Conservation (phyloP, 2,329 filamentous ascomycete species). For the Colletotrichum caudatum region DNA sequence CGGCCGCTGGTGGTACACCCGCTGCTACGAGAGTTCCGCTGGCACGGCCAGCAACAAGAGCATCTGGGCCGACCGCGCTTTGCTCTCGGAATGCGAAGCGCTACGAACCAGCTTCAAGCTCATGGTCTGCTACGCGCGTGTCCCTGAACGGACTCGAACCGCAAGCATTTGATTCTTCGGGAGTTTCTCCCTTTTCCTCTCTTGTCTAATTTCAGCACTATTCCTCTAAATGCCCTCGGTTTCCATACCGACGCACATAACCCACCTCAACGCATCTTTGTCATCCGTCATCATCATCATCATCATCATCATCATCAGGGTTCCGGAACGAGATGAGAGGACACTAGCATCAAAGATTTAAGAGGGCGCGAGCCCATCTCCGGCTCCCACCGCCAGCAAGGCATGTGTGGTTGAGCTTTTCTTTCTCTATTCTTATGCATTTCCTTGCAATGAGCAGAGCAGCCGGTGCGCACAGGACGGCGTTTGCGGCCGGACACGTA, state of each 20-base stretch:
- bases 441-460: slow-evolving; percentile 14
- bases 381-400: slow-evolving; percentile 1
- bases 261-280: slow-evolving; percentile 12
- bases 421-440: neutral
- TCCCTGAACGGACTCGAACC: slow-evolving; percentile 69
- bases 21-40: slow-evolving; percentile 84
- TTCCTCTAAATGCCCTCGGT: slow-evolving; percentile 6
- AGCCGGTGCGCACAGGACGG: slow-evolving; percentile 36
- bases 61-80: slow-evolving; percentile 81
- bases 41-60: slow-evolving; percentile 62
- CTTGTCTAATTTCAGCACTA: slow-evolving; percentile 13
- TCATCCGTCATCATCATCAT: slow-evolving; percentile 15
- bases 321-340: slow-evolving; percentile 17
- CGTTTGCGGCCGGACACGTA: slow-evolving; percentile 8
- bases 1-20: slow-evolving; percentile 95
- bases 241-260: slow-evolving; percentile 5
- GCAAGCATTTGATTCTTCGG: slow-evolving; percentile 57
- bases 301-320: slow-evolving; percentile 7
- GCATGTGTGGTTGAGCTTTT: neutral
- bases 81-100: slow-evolving; percentile 88
- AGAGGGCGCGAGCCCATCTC: slow-evolving; percentile 39
- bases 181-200: neutral
- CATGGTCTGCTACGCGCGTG: slow-evolving; percentile 90
- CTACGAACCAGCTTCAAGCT: slow-evolving; percentile 89
- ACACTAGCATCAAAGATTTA: slow-evolving; percentile 33